A percentile compares a stretch with the other conserved stretches of the same genome.
Evolutionary conservation across 352 stramenopile genomes (phyloP).

Genomic region (Globisporangium recalcitrans): DNA sequence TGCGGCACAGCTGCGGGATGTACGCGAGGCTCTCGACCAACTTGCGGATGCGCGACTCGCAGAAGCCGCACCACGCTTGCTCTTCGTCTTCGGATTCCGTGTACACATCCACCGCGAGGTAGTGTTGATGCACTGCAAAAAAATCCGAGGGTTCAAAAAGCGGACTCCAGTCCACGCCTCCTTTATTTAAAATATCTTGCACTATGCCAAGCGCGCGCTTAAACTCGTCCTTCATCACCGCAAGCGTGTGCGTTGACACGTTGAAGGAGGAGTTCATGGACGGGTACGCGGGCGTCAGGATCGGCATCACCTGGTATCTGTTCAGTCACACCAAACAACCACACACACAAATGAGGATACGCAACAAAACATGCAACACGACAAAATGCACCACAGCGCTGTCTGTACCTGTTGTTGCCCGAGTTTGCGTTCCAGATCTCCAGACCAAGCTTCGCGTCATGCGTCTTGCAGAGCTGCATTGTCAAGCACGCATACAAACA

Average conservation of each 20-base stretch:
- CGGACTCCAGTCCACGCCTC: conserved; percentile 67
- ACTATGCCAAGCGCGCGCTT: conserved; percentile 73
- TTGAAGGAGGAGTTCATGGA: conserved; percentile 99
- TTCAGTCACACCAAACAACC: neutral
- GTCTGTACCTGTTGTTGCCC: conserved; percentile 77
- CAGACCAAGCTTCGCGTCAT: conserved; percentile 80
- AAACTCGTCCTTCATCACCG: conserved; percentile 94
- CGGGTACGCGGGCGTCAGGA: conserved; percentile 98
- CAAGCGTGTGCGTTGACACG: conserved; percentile 92
- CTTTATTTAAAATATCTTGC: conserved; percentile 81
- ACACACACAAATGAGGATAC: conserved; percentile 7
- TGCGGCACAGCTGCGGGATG: conserved; percentile 67
- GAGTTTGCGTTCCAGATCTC: conserved; percentile 88
- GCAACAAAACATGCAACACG: neutral
- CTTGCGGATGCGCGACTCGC: conserved; percentile 91
- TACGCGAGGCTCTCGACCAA: conserved; percentile 86
- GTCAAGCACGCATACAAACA: neutral
- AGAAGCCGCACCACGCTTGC: conserved; percentile 92
- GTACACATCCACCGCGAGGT: conserved; percentile 90
- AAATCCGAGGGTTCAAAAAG: conserved; percentile 85
- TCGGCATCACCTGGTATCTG: conserved; percentile 96
- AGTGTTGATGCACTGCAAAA: conserved; percentile 87
- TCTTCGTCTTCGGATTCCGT: conserved; percentile 87
- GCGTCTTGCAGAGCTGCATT: conserved; percentile 75
- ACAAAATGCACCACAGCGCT: too few relatives aligned